Evolutionary conservation across 805 yeast species (phyloP), one percentile per base, ranked within the genome.

Genomic region (Saccharomycopsis synnaedendra): DNA sequence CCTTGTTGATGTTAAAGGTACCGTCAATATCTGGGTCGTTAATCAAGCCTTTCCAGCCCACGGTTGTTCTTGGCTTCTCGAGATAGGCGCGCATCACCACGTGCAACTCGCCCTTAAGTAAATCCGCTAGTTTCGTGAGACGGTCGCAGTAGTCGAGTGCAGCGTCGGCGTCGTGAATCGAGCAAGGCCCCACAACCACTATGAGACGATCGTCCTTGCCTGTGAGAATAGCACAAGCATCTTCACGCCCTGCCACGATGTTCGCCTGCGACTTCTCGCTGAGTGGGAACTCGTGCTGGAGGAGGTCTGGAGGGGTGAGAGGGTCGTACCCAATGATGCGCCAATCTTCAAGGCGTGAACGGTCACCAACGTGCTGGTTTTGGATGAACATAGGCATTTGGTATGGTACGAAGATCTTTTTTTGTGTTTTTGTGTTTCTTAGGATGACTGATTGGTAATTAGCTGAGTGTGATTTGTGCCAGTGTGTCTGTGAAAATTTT

Each of bases 1-100:
- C 98, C 69, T 87, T 86, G 76, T 90, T 90, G 65, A 90, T 93
- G 64, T 90, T 83, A 78, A 83, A 93, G 43, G 96, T 73, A 60
- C 85, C 84, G 67, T 90, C 86, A 52, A 90, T 78, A 60, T 90
- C 95, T 42, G 98, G 98, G 67, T 90, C 98, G 66, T 90, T 90
- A 64, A 90, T 88, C 60, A 90, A 73, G 59, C 98, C 98, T 69
- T 90, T 90, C 98, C 98, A 90, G 55, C 98, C 98, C 47, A 90
- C 97, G 29, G 97, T 90, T 54, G 98, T 90, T 73, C 98, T 83
- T 60, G 98, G 98, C 69, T 90, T 90, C 70, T 90, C 98, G 57
- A 90, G 74, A 75, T 90, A 90, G 5, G 97, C 97, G 71, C 98
- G 83, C 98, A 90, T 90, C 55, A 90, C 76, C 50, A 90, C 76